Percentiles rank a stretch among this genome's conserved stretches.
Conservation (phyloP, 164 flowering plant species). For the Cinnamomum chago region DNA sequence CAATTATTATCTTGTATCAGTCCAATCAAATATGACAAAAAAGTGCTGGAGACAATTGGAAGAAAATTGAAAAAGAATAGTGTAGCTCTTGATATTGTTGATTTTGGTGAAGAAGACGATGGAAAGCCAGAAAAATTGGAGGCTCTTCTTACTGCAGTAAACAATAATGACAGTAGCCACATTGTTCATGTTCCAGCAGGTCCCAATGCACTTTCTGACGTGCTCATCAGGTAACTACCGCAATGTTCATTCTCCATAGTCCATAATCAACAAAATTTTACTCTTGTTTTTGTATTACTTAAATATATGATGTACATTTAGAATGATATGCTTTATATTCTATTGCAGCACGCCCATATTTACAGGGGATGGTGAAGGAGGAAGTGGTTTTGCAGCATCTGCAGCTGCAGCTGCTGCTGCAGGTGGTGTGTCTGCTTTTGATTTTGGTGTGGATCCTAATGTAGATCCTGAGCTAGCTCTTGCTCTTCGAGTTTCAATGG, state of each 20-base stretch:
- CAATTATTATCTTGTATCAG: conserved; percentile 25
- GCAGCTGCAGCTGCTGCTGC: conserved; percentile 84
- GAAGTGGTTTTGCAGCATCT: conserved; percentile 90
- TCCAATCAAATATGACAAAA: conserved; percentile 85
- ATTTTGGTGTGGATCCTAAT: conserved; percentile 98
- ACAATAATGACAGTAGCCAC: conserved; percentile 86
- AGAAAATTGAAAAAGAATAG: conserved; percentile 87
- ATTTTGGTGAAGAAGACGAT: conserved; percentile 92
- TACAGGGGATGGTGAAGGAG: conserved; percentile 94
- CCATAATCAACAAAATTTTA: background rate
- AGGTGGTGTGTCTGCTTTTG: conserved; percentile 73
- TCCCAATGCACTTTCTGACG: conserved; percentile 83
- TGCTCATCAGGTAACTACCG: conserved; percentile 61
- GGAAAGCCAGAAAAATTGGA: conserved; percentile 86
- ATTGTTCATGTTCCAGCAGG: conserved; percentile 90
- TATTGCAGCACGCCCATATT: conserved; percentile 77
- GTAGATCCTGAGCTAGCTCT: conserved; percentile 97
- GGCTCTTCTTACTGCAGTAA: conserved; percentile 79
- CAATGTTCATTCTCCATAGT: background rate
- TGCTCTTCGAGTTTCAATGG: conserved; percentile 97
- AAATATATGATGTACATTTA: background rate
- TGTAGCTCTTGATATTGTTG: conserved; percentile 89
- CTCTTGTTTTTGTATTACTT: background rate
- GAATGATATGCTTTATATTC: conserved; percentile 4
- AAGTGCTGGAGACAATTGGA: conserved; percentile 80